A percentile compares a stretch with the other conserved stretches of the same genome.
phyloP scores from a whole-genome alignment of 2,329 filamentous ascomycete genomes.

The Celoporthe dispersa region DNA sequence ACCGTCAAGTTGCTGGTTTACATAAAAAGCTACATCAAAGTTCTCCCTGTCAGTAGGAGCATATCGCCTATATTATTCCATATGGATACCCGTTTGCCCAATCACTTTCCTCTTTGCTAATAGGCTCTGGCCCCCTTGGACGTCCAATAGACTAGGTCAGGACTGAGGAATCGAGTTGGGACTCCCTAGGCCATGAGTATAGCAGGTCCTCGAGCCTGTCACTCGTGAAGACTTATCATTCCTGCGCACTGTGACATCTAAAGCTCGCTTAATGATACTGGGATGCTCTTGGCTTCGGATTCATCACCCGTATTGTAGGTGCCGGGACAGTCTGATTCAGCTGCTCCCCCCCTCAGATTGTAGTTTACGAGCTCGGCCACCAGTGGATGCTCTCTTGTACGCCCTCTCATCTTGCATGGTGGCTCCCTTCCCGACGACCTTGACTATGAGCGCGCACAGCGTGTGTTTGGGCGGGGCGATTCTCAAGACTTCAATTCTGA shows the following conservation, averaged over 20 bases:
- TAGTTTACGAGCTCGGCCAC: background rate
- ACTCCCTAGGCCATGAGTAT: background rate
- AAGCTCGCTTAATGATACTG: background rate
- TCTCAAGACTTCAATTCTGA: background rate
- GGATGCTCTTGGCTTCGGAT: background rate
- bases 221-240: background rate
- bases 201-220: background rate
- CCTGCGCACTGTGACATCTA: background rate
- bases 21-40: too few relatives aligned
- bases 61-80: background rate
- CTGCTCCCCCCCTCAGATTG: background rate
- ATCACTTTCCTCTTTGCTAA: background rate
- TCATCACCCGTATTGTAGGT: background rate
- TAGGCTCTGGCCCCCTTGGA: background rate
- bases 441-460: background rate
- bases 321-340: background rate
- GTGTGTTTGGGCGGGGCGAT: background rate
- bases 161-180: background rate
- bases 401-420: background rate
- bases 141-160: background rate
- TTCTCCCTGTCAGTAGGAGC: background rate
- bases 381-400: background rate
- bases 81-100: background rate
- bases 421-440: background rate
- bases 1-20: background rate